Evolutionary conservation across 1,284 basidiomycete species (phyloP), one percentile per base, ranked within the genome.

Genomic region (Boletus mariae): DNA sequence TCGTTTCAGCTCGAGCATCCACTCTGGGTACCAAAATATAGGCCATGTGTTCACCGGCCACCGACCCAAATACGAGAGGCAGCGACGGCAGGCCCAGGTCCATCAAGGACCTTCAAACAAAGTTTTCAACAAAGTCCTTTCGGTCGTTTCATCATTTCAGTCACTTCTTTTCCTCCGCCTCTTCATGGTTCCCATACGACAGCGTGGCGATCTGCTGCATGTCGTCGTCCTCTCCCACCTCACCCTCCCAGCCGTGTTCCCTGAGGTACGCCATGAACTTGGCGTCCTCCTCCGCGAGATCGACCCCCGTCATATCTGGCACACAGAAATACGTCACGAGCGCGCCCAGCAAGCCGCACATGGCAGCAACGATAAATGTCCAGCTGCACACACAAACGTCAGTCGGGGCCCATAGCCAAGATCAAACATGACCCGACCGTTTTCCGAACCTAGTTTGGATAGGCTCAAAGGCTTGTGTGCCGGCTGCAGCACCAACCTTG

Each of bases 381-480:
- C 77, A 88, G 54, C 80, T 85, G 58, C 31, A 55, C 34, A 23
- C 9, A 45, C 35, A 38, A 41, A 23, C 17, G 5, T 40, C 10
- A 40, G 20, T 6, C 4, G 20, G 11, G 10, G 38, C 5, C 13
- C 34, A 26, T 35, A 40, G 4, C 4, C 13, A 32, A 53, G 0
- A 55, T 43, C 41, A 25, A 13, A 35, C 38, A 61, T 58, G 11
- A 40, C 8, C 43, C 2, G 5, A 84, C 80, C 76, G 80, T 64
- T 84, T 82, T 26, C 84, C 84, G 11, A 85, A 75, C 60, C 84
- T 73, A 51, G 72, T 75, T 64, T 90, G 85, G 57, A 91, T 89
- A 4, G 87, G 87, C 5, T 82, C 86, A 68, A 90, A 90, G 1
- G 77, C 85, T 65, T 92, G 85, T 0, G 85, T 88, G 2, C 90